Evolutionary conservation across 2,329 filamentous ascomycete species (phyloP).

Genomic region (Thielaviopsis populi): DNA sequence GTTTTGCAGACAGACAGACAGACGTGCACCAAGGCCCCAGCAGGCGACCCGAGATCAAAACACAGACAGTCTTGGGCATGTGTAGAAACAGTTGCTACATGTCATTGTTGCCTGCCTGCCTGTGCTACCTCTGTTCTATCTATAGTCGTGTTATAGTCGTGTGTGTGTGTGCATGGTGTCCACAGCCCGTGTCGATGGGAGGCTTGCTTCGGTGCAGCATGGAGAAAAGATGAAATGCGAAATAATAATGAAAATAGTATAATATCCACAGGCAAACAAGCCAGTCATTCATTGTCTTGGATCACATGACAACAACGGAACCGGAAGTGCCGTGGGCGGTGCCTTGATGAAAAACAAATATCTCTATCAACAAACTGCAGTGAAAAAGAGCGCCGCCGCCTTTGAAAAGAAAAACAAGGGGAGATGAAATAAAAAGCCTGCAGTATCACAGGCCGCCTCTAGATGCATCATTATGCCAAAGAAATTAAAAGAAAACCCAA

Average conservation of each 20-base stretch:
- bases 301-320: neutral
- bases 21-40: neutral
- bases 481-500: neutral
- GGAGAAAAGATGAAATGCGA: neutral
- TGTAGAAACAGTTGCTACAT: neutral
- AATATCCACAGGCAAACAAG: neutral
- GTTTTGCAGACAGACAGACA: neutral
- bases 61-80: no score
- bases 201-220: neutral
- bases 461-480: neutral
- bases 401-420: neutral
- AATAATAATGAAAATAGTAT: neutral
- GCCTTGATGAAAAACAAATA: neutral
- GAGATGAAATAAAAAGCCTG: neutral
- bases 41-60: neutral
- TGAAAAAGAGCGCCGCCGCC: neutral
- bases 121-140: neutral
- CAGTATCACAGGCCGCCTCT: neutral
- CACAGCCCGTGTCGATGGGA: neutral
- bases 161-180: neutral
- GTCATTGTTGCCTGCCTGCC: neutral
- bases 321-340: neutral
- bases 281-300: neutral
- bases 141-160: neutral
- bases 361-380: neutral